Evolutionary conservation across 148 eudicot species (phyloP).

Genomic region (Mesembryanthemum crystallinum): DNA sequence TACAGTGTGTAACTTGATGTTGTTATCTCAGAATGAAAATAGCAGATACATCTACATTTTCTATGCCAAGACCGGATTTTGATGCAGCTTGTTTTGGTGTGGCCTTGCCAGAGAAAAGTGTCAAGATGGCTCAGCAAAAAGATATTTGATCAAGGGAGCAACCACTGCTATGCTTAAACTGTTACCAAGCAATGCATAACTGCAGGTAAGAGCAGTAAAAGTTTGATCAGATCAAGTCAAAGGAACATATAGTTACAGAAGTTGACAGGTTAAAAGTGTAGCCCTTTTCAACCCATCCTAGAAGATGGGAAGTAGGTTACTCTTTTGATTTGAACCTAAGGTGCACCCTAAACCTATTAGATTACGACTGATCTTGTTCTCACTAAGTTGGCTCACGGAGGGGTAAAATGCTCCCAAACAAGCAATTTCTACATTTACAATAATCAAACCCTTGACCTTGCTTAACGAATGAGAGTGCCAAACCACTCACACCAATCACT

Average conservation of each 20-base stretch:
- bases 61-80: neutral
- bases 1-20: too few relatives aligned
- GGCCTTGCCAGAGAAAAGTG: neutral
- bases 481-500: too few relatives aligned
- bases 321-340: too few relatives aligned
- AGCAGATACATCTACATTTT: neutral
- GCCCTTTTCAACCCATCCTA: too few relatives aligned
- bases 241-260: neutral
- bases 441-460: neutral
- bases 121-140: conserved; percentile 54
- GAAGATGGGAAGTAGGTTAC: too few relatives aligned
- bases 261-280: too few relatives aligned
- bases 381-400: too few relatives aligned
- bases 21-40: neutral
- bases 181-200: conserved; percentile 92
- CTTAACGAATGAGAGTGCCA: too few relatives aligned
- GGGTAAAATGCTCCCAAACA: too few relatives aligned
- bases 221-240: neutral
- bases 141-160: conserved; percentile 67
- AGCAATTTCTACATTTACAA: too few relatives aligned
- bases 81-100: neutral
- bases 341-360: too few relatives aligned
- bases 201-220: conserved; percentile 33
- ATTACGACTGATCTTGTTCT: too few relatives aligned
- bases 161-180: conserved; percentile 91